phyloP scores from a whole-genome alignment of 2,329 filamentous ascomycete genomes.

The Coleophoma crateriformis region DNA sequence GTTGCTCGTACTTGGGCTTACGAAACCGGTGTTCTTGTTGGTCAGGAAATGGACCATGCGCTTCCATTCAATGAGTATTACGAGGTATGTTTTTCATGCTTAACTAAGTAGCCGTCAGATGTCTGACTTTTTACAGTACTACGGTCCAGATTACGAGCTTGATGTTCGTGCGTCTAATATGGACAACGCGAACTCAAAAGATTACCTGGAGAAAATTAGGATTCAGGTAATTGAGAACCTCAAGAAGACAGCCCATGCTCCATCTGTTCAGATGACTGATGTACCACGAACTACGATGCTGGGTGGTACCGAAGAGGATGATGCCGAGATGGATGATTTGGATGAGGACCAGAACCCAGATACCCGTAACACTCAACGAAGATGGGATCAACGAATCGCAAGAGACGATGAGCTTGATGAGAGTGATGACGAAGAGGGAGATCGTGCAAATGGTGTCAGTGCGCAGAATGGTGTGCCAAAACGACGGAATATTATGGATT shows the following conservation, averaged over 20 bases:
- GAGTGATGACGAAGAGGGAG: slow-evolving; percentile 84
- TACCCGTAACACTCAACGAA: slow-evolving; percentile 71
- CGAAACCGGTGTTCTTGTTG: slow-evolving; percentile 86
- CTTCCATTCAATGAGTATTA: slow-evolving; percentile 98
- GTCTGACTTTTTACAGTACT: slow-evolving; percentile 61
- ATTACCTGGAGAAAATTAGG: slow-evolving; percentile 79
- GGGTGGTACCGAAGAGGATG: slow-evolving; percentile 61
- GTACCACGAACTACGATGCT: slow-evolving; percentile 56
- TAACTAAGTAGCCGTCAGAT: slow-evolving; percentile 29
- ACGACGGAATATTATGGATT: slow-evolving; percentile 55
- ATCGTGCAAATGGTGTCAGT: slow-evolving; percentile 62
- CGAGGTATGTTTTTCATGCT: slow-evolving; percentile 49
- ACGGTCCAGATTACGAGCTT: slow-evolving; percentile 83
- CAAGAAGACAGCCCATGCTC: slow-evolving; percentile 76
- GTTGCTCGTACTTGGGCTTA: slow-evolving; percentile 96
- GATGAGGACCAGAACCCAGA: slow-evolving; percentile 88
- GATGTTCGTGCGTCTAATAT: slow-evolving; percentile 86
- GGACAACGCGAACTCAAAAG: slow-evolving; percentile 82
- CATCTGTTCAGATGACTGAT: slow-evolving; percentile 88
- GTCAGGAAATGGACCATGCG: slow-evolving; percentile 73
- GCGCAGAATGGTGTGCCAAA: slow-evolving; percentile 41
- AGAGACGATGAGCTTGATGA: slow-evolving; percentile 80
- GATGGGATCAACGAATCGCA: slow-evolving; percentile 73
- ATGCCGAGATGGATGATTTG: slow-evolving; percentile 59
- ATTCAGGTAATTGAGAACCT: slow-evolving; percentile 80